Evolutionary conservation across 805 yeast genomes (phyloP).

Genomic region (Nakazawaea pomicola): DNA sequence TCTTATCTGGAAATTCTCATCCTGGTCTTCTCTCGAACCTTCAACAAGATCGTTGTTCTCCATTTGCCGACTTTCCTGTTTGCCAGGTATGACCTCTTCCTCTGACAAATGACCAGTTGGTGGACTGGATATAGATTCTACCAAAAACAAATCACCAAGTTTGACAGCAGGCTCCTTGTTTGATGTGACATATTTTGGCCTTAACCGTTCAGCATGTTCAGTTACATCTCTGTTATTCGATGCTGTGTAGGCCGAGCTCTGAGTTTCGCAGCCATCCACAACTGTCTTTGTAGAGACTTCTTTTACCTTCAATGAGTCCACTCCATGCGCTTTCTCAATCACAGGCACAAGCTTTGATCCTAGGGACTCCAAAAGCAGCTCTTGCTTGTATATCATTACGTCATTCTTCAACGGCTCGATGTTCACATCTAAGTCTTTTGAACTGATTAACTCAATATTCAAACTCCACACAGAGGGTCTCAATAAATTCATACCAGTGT

Average conservation of each 20-base stretch:
- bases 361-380: constrained; percentile 17
- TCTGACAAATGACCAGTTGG: no score
- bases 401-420: constrained; percentile 42
- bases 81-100: no score
- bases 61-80: no score
- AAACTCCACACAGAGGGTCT: constrained; percentile 30
- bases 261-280: not conserved
- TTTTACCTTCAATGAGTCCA: constrained; percentile 8
- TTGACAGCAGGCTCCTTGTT: no score
- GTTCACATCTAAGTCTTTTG: constrained; percentile 29
- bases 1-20: no score
- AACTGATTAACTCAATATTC: not conserved
- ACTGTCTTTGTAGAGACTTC: not conserved
- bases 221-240: constrained; percentile 4
- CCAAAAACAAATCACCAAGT: no score
- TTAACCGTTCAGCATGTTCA: no score
- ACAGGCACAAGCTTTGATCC: constrained; percentile 7
- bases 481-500: constrained; percentile 19
- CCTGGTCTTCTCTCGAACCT: no score
- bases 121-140: no score
- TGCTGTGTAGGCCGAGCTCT: not conserved
- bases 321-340: not conserved
- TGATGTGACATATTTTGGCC: no score
- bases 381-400: constrained; percentile 25
- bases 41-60: no score